phyloP scores from a whole-genome alignment of 176 grass and related monocot species.

The Puya raimondii region DNA sequence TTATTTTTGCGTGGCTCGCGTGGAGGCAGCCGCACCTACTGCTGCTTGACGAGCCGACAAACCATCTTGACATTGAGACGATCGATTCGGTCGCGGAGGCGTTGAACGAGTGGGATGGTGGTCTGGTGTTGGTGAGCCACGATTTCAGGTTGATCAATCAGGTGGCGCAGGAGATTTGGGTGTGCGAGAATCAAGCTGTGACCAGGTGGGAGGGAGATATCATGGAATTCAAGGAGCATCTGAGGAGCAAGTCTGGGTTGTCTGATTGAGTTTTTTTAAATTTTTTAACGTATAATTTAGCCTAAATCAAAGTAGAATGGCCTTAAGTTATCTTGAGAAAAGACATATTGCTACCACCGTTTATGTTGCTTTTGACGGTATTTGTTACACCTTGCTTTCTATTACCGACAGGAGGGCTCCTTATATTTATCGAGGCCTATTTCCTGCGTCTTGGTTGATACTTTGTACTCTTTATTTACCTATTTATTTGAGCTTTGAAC shows the following conservation, averaged over 20 bases:
- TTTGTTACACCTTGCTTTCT: too few relatives aligned
- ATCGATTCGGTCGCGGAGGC: conserved; percentile 90
- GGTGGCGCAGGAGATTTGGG: conserved; percentile 92
- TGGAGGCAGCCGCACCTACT: conserved; percentile 66
- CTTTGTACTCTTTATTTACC: too few relatives aligned
- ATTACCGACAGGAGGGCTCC: too few relatives aligned
- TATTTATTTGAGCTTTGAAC: too few relatives aligned
- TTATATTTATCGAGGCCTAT: too few relatives aligned
- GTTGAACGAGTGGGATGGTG: conserved; percentile 83
- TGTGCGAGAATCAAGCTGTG: conserved; percentile 78
- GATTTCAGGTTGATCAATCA: conserved; percentile 93
- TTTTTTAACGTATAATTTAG: too few relatives aligned
- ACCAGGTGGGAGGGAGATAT: conserved; percentile 81
- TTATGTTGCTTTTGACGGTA: too few relatives aligned
- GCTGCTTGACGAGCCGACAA: conserved; percentile 78
- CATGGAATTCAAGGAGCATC: conserved; percentile 84
- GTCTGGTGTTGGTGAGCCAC: conserved; percentile 83
- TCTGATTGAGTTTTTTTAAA: conserved; percentile 21
- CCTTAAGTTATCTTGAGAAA: too few relatives aligned
- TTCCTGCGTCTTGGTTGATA: too few relatives aligned
- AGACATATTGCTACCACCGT: too few relatives aligned
- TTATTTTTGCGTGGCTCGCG: conserved; percentile 81
- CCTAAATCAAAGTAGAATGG: too few relatives aligned
- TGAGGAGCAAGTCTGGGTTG: conserved; percentile 63
- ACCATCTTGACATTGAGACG: conserved; percentile 84